A percentile compares a stretch with the other conserved stretches of the same genome.
phyloP scores from a whole-genome alignment of 2,329 filamentous ascomycete genomes.

The Pseudocercospora fijiensis region DNA sequence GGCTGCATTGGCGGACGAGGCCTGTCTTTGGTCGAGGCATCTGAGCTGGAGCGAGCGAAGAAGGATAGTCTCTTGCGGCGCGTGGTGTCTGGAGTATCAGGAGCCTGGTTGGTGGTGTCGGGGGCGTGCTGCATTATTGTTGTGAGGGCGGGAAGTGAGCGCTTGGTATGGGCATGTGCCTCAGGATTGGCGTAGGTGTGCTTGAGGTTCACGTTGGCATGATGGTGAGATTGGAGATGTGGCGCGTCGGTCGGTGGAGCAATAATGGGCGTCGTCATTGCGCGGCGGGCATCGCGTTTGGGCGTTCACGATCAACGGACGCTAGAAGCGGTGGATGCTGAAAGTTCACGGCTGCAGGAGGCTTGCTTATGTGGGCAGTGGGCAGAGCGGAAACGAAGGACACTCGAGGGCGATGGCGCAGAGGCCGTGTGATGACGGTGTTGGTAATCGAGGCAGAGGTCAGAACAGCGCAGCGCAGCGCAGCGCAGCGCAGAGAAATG shows the following conservation, averaged over 20 bases:
- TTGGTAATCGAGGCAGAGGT: slow-evolving; percentile 9
- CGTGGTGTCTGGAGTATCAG: slow-evolving; percentile 20
- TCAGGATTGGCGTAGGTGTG: slow-evolving; percentile 13
- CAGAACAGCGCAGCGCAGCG: too few relatives aligned
- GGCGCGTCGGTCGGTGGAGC: neutral
- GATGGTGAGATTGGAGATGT: slow-evolving; percentile 10
- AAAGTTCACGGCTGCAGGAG: slow-evolving; percentile 19
- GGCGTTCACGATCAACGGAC: slow-evolving; percentile 18
- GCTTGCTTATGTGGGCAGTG: slow-evolving; percentile 7
- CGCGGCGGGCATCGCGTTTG: slow-evolving; percentile 16
- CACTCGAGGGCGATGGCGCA: neutral
- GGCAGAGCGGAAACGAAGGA: neutral
- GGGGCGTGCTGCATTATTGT: slow-evolving; percentile 10
- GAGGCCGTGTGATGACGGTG: slow-evolving; percentile 6
- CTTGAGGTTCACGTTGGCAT: slow-evolving; percentile 2
- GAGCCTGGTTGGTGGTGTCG: slow-evolving; percentile 16
- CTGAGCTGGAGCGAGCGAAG: slow-evolving; percentile 29
- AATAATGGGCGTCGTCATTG: slow-evolving; percentile 17
- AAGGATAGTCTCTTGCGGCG: slow-evolving; percentile 31
- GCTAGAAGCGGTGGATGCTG: slow-evolving; percentile 9
- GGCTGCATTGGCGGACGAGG: slow-evolving; percentile 18
- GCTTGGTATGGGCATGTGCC: slow-evolving; percentile 5
- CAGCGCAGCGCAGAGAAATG: slow-evolving; percentile 15
- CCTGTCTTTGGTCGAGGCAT: slow-evolving; percentile 22
- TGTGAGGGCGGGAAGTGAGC: slow-evolving; percentile 15